Base-by-base conservation (phyloP, 2,329 filamentous ascomycete genomes). In the Grosmannia penicillata region DNA sequence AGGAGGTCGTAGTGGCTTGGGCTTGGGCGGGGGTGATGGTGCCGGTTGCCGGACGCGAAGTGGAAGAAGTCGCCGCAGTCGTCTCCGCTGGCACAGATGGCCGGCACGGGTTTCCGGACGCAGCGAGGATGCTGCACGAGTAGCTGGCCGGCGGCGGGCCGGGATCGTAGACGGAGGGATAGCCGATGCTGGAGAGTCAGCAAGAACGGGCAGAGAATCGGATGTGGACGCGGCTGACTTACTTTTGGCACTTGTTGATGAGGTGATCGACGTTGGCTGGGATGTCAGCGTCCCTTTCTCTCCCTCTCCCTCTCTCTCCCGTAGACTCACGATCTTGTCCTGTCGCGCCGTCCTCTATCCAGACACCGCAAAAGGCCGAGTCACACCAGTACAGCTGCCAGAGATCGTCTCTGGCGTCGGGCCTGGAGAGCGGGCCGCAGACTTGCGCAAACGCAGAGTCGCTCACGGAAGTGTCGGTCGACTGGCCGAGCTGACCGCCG, bases 321-420 rank as follows among this genome's bases (percentile, higher is more conserved):
- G 22, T 8, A 37, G 23, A 62, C 63, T 57, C 49, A 66, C 69
- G 68, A 49, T 69, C 66, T 50, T 64, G 58, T 6, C 49, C 49
- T 13, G 48, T 41, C 7, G 48, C 49, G 29, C 43, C 47, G 10
- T 24, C 37, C 35, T 46, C 43, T 31, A 57, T 57, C 42, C 57
- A 53, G 32, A 72, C 65, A 22, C 68, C 68, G 47, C 68, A 73
- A 35, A 57, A 57, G 36, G 56, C 59, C 35, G 60, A 57, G 48
- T 71, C 66, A 50, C 69, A 71, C 51, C 66, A 66, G 48, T 72
- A 72, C 18, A 72, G 53, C 29, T 54, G 49, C 56, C 59, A 62
- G 10, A 72, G 56, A 30, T 54, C 48, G 21, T 49, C 48, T 36
- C 50, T 48, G 24, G 51, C 29, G 4, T 19, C 29, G 9, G 21